phyloP scores from a whole-genome alignment of 106 monocot species.

The Gastrodia elata region DNA sequence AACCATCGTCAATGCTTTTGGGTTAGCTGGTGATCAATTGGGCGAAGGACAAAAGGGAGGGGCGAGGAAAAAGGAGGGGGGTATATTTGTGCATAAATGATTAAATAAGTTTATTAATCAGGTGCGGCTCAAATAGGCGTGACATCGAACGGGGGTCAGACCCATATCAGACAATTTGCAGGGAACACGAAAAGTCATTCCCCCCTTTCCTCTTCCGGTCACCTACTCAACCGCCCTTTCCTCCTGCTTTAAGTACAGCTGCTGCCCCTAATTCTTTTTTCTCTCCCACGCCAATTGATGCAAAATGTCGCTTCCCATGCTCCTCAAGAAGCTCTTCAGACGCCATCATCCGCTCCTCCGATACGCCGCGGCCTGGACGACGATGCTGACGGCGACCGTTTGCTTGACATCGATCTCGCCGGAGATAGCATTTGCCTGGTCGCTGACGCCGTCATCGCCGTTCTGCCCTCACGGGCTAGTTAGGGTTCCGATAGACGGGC shows the following conservation, averaged over 20 bases:
- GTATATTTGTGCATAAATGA: too few species aligned
- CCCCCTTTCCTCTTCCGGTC: background rate
- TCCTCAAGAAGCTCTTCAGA: conserved; percentile 14
- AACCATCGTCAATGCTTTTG: too few species aligned
- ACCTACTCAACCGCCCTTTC: conserved; percentile 3
- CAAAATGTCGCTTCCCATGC: conserved; percentile 25
- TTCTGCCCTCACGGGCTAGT: conserved; percentile 26
- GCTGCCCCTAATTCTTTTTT: background rate
- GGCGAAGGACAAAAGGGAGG: too few species aligned
- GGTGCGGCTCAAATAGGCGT: too few species aligned
- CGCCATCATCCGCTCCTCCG: conserved; percentile 31
- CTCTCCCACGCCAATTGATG: too few species aligned
- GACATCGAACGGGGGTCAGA: too few species aligned
- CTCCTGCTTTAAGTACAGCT: background rate
- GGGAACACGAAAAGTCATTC: conserved; percentile 4
- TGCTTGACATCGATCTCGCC: conserved; percentile 39
- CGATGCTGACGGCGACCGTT: conserved; percentile 37
- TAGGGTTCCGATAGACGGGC: conserved; percentile 37
- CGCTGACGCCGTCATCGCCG: conserved; percentile 36
- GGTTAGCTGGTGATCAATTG: too few species aligned
- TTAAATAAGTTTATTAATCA: too few species aligned
- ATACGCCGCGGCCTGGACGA: conserved; percentile 55
- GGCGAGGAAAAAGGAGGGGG: too few species aligned
- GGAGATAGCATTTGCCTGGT: conserved; percentile 60
- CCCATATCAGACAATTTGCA: background rate